Base-by-base conservation (phyloP, 257 asterid species). In the Scutellaria baicalensis region DNA sequence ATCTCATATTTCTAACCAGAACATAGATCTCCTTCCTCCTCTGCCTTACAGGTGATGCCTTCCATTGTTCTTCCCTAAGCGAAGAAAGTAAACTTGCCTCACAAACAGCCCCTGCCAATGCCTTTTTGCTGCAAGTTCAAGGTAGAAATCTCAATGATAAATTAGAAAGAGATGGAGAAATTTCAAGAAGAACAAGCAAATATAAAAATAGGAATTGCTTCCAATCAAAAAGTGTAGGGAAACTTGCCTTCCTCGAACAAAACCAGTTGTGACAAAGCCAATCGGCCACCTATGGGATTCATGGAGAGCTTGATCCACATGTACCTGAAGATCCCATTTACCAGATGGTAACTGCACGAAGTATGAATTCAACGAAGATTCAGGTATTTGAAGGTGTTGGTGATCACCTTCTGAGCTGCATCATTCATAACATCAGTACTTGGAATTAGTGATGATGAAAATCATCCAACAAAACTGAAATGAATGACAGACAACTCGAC, bases 241-340 rank as follows among this genome's bases (percentile, higher is more conserved):
- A 58, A 74, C 83, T 81, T 77, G 80, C 97, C 97, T 91, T 84
- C 99, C 97, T 55, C 80, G 91, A 39, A 91, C 90, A 73, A 86
- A 94, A 49, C 96, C 99, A 64, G 88, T 79, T 49, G 96, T 93
- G 42, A 91, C 73, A 62, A 91, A 93, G 59, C 99, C 99, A 62
- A 91, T 80, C 10, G 96, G 95, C 82, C 80, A 77, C 79, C 99
- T 83, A 68, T 59, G 69, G 63, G 82, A 81, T 31, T 78, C 87
- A 33, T 3, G 62, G 8, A 43, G 60, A 36, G 72, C 55, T 20
- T 82, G 74, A 56, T 84, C 87, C 70, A 81, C 80, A n/a, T 89
- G 97, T 63, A 78, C 62, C 58, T 80, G 83, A 69, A 83, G 82
- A 59, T 78, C 85, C 96, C 96, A 87, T 80, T 81, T 76, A 56